Evolutionary conservation across 2,329 filamentous ascomycete genomes (phyloP).

Genomic region (Cladosporium sp.): DNA sequence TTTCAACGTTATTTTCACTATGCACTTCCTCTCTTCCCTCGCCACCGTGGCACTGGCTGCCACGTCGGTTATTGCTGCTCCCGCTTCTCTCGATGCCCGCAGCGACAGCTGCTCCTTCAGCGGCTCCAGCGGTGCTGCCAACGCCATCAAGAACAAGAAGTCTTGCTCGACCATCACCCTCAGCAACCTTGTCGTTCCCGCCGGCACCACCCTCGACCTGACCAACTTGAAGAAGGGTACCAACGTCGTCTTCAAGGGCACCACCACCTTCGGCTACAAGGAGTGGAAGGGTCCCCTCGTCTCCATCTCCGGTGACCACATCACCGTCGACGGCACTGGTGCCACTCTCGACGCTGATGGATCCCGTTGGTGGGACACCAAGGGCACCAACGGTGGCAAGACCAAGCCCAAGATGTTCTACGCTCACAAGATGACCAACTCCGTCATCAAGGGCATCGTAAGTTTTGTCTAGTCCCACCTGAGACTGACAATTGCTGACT

Average conservation of each 20-base stretch:
- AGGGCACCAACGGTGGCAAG: constrained; percentile 62
- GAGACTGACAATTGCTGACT: neutral
- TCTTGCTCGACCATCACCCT: constrained; percentile 42
- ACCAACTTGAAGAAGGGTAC: constrained; percentile 39
- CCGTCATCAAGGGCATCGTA: constrained; percentile 48
- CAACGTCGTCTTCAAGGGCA: constrained; percentile 63
- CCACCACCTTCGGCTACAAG: constrained; percentile 67
- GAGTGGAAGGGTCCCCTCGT: constrained; percentile 68
- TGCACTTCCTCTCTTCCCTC: constrained; percentile 20
- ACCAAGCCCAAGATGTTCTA: constrained; percentile 67
- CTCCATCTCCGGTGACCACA: constrained; percentile 58
- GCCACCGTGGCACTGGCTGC: constrained; percentile 21
- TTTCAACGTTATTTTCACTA: constrained; percentile 2
- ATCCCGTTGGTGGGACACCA: constrained; percentile 61
- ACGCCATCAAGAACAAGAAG: constrained; percentile 34
- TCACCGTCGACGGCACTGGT: constrained; percentile 58
- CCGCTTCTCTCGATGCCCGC: constrained; percentile 25
- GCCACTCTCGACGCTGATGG: constrained; percentile 60
- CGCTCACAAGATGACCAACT: constrained; percentile 55
- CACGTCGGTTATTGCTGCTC: constrained; percentile 17
- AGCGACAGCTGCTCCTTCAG: constrained; percentile 38
- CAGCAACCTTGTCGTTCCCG: constrained; percentile 40
- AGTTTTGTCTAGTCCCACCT: neutral
- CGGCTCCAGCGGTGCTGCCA: constrained; percentile 27
- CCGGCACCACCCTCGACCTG: constrained; percentile 43